phyloP scores from a whole-genome alignment of 129 eudicot species.

The Helianthus tuberosus region DNA sequence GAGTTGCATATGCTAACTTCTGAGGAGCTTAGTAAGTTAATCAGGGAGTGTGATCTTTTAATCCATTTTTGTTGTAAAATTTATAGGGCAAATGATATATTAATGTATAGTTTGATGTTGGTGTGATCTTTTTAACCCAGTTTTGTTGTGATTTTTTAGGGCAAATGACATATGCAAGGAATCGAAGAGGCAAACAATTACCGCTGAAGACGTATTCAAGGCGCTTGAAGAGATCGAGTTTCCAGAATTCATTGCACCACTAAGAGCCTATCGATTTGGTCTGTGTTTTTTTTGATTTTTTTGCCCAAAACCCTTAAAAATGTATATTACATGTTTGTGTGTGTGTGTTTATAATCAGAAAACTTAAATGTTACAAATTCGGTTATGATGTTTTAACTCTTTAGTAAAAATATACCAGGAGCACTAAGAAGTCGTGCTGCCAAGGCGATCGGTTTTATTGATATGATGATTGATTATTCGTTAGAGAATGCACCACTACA shows the following conservation, averaged over 20 bases:
- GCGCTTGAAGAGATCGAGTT: constrained; percentile 97
- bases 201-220: constrained; percentile 81
- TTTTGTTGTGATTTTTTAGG: constrained; percentile 32
- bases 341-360: background rate
- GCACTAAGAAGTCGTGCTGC: constrained; percentile 96
- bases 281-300: too few relatives aligned
- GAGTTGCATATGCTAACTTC: too few relatives aligned
- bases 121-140: background rate
- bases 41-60: background rate
- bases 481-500: constrained; percentile 71
- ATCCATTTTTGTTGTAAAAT: background rate
- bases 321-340: background rate
- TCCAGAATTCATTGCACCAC: constrained; percentile 71
- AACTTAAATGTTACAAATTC: background rate
- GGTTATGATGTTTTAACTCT: constrained; percentile 4
- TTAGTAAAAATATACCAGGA: constrained; percentile 39
- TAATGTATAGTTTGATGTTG: background rate
- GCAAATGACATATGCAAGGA: constrained; percentile 94
- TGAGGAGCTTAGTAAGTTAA: background rate
- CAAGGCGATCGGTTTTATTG: constrained; percentile 79
- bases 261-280: constrained; percentile 35
- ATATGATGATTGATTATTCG: constrained; percentile 81
- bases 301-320: too few relatives aligned
- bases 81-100: constrained; percentile 38
- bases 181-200: constrained; percentile 78